These are phyloP conservation scores for Nothophoma quercina DNA, from an alignment of 2,329 filamentous ascomycete species.

Conservation along the genomic window DNA sequence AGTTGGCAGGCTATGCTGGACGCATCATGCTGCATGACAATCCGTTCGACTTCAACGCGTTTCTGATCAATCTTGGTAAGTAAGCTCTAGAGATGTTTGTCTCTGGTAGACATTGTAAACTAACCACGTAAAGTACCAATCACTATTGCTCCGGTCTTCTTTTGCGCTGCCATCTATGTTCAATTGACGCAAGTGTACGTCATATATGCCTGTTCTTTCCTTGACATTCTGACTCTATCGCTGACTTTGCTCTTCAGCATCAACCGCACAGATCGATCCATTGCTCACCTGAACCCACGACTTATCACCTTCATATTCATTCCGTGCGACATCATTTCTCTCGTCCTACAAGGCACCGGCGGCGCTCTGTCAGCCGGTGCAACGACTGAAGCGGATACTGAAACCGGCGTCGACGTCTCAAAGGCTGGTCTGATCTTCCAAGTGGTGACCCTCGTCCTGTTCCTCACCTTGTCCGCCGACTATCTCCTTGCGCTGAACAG, in stretches of 20 bases:
- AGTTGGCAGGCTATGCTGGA: slow-evolving; percentile 18
- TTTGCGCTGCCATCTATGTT: slow-evolving; percentile 21
- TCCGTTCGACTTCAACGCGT: slow-evolving; percentile 23
- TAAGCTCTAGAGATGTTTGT: background rate
- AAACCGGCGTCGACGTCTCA: slow-evolving; percentile 8
- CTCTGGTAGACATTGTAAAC: no score
- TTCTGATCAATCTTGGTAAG: slow-evolving; percentile 15
- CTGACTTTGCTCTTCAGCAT: background rate
- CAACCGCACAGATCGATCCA: background rate
- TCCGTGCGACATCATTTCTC: slow-evolving; percentile 16
- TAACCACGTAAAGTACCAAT: slow-evolving; percentile 14
- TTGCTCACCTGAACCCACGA: slow-evolving; percentile 13
- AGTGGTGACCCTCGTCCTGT: slow-evolving; percentile 4
- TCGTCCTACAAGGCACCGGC: slow-evolving; percentile 18
- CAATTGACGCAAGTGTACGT: slow-evolving; percentile 18
- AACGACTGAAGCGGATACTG: background rate
- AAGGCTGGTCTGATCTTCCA: slow-evolving; percentile 15
- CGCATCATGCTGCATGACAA: slow-evolving; percentile 19
- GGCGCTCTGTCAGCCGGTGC: slow-evolving; percentile 15
- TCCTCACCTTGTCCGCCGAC: slow-evolving; percentile 1
- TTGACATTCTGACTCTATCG: no score
- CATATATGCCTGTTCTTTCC: background rate
- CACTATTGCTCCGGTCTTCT: slow-evolving; percentile 21
- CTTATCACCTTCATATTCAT: slow-evolving; percentile 17
- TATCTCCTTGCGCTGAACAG: background rate